phyloP scores from a whole-genome alignment of 768 basidiomycete genomes.

The Boletus fagicola region DNA sequence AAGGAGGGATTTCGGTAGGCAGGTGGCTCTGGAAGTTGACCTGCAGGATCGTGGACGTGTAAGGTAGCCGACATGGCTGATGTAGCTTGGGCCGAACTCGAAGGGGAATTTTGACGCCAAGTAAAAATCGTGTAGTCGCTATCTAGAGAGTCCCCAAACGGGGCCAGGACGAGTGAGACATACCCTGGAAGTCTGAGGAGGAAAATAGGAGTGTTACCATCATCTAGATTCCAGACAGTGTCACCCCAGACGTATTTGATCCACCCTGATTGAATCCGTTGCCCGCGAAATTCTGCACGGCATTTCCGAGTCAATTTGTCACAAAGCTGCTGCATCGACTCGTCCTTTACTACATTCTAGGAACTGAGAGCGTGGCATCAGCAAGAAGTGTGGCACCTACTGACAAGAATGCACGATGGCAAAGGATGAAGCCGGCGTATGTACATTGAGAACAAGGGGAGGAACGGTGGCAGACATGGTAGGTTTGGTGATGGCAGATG shows the following conservation, averaged over 20 bases:
- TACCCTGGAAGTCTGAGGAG: neutral
- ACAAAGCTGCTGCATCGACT: constrained; percentile 59
- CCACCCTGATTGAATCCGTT: constrained; percentile 73
- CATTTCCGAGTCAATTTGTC: constrained; percentile 72
- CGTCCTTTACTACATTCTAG: constrained; percentile 56
- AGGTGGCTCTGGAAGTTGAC: constrained; percentile 56
- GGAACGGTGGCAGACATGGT: constrained; percentile 28
- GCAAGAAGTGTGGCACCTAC: constrained; percentile 26
- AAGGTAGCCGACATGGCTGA: constrained; percentile 38
- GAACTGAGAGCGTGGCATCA: constrained; percentile 8
- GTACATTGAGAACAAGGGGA: constrained; percentile 62
- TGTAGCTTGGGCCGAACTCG: constrained; percentile 19
- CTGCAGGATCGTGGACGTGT: constrained; percentile 59
- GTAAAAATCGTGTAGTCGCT: constrained; percentile 87
- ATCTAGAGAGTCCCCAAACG: constrained; percentile 41
- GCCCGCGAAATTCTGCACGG: constrained; percentile 53
- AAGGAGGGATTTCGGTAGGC: constrained; percentile 70
- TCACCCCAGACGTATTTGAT: constrained; percentile 84
- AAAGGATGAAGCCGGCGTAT: constrained; percentile 74
- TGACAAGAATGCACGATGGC: constrained; percentile 72
- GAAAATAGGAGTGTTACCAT: constrained; percentile 51
- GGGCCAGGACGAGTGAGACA: neutral
- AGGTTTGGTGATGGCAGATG: neutral
- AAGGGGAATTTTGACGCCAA: constrained; percentile 59
- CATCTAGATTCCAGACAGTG: constrained; percentile 82